Base-by-base conservation (phyloP, 352 stramenopile genomes). In the Pythium insidiosum region DNA sequence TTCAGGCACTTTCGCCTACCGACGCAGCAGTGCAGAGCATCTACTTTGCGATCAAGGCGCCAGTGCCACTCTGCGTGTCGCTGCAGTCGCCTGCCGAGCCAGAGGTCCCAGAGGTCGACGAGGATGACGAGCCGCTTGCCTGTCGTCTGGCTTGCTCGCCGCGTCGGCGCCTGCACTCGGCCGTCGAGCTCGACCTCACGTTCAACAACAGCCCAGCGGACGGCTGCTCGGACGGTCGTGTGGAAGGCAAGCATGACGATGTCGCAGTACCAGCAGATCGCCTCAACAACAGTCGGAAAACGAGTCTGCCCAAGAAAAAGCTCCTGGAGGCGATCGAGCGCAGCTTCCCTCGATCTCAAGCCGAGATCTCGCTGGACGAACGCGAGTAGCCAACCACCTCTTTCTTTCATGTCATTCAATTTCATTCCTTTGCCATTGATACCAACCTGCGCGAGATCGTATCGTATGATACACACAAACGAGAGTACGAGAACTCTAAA, bases 291-390 rank as follows among this genome's bases (percentile, higher is more conserved):
- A 30, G 53, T 35, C 40, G 68, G 31, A 58, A 44, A 31, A 43
- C 70, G 20, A 84, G 73, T 66, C 61, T 73, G 26, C 67, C 62
- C 16, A 88, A 88, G 56, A 58, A 84, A 41, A 84, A 82, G 49
- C 60, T 88, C 15, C 56, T 86, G 19, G 60, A 82, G 22, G 75
- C 75, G 4, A 63, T 88, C 31, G 66, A 57, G 30, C 56, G 66
- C 28, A 76, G 63, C 49, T 76, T 72, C 25, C 65, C 63, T 2
- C n/a, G n/a, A n/a, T n/a, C n/a, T n/a, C n/a, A n/a, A n/a, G n/a
- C n/a, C n/a, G n/a, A n/a, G n/a, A n/a, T n/a, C n/a, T n/a, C n/a
- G n/a, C n/a, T n/a, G n/a, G n/a, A n/a, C n/a, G n/a, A n/a, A n/a
- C n/a, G n/a, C n/a, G n/a, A n/a, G n/a, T n/a, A n/a, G n/a, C n/a